Percentiles rank a stretch among this genome's conserved stretches.
Conservation (phyloP, 75 land plant genomes). For the Larix kaempferi region DNA sequence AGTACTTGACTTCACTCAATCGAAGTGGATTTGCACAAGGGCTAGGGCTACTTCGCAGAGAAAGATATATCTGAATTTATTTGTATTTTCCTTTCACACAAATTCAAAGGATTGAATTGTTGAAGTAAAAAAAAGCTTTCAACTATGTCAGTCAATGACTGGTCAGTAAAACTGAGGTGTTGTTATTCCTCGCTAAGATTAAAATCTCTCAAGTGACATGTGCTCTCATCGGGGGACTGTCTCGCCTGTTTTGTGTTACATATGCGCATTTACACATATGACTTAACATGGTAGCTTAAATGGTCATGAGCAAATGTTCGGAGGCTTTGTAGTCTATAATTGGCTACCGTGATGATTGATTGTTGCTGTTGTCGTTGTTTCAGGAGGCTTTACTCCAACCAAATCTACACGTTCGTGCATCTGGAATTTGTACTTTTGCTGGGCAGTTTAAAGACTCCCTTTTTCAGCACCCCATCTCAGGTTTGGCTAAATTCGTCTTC, state of each 20-base stretch:
- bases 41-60: not conserved
- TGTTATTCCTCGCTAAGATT: not conserved
- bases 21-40: not conserved
- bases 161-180: not conserved
- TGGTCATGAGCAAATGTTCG: not conserved
- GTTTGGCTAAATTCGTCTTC: not conserved
- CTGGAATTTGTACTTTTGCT: not conserved
- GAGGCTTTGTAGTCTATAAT: not conserved
- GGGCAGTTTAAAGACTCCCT: not conserved
- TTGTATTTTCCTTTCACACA: not conserved
- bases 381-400: not conserved
- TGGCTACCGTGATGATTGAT: not conserved
- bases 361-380: conserved; percentile 2
- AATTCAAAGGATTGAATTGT: not conserved
- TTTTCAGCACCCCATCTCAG: not conserved
- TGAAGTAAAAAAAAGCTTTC: not conserved
- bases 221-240: too few species aligned
- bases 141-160: too few species aligned
- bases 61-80: not conserved
- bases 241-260: too few species aligned
- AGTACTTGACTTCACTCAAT: not conserved
- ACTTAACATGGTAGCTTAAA: not conserved
- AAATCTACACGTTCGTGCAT: not conserved
- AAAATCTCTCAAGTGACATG: too few species aligned
- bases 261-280: not conserved